Base-by-base conservation (phyloP, 176 grass and related monocot species). In the Aegilops speltoides region DNA sequence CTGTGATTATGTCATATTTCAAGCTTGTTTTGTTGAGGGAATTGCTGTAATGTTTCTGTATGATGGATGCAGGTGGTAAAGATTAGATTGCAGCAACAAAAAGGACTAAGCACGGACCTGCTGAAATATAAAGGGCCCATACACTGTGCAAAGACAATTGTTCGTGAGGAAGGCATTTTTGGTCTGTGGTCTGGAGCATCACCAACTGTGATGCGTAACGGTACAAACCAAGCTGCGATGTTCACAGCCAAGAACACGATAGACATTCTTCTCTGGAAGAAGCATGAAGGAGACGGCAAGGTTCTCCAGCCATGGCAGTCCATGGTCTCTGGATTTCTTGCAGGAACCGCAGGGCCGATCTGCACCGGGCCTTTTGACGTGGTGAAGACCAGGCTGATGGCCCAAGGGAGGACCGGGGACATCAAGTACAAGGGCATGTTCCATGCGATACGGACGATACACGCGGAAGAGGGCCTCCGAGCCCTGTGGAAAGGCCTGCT, bases 181-280 rank as follows among this genome's bases (percentile, higher is more conserved):
- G 97, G 97, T 34, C 83, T 96, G 6, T 96, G 97, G 97, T 88
- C 97, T 48, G 97, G 94, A 28, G 97, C 97, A 79, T 82, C 79
- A 36, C 94, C 97, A 70, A 98, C 97, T 7, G 92, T 98, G 2
- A 94, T 98, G 96, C 96, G 96, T 33, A 98, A 98, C 41, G 93
- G 96, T 22, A 99, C 97, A 48, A 99, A 99, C 73, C 97, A 99
- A 89, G 94, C 97, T 38, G 97, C 83, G 60, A 99, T 99, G 97
- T 99, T 99, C 90, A 87, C 94, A 29, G 97, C 92, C 50, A 99
- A 99, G 85, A 99, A 99, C 69, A 79, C 90, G 40, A 97, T 94
- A 10, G 97, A 97, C 26, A 84, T 96, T 33, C 41, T 97, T 72
- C 87, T 99, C 31, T 99, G 97, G 97, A 92, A 94, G 90, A 99